Conservation (phyloP, 306 rosid genomes). For the Prunus mume region DNA sequence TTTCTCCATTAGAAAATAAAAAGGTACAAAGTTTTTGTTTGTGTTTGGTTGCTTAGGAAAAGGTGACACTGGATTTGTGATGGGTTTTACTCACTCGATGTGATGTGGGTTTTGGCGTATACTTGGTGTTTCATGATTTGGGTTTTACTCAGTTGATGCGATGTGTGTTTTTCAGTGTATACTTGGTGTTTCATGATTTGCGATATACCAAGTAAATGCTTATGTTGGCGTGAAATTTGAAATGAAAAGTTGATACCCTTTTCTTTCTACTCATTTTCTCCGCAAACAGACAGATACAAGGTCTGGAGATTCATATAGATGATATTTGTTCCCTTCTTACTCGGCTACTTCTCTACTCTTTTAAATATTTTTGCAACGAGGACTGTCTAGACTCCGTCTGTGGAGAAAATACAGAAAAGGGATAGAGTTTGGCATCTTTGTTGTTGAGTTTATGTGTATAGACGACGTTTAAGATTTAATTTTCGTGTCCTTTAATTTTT, state of each 20-base stretch:
- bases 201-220: too few species aligned
- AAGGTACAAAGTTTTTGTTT: neutral
- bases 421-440: neutral
- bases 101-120: constrained; percentile 19
- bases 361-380: too few species aligned
- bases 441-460: neutral
- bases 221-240: neutral
- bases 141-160: neutral
- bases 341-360: neutral
- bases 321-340: neutral
- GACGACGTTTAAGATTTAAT: too few species aligned
- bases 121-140: constrained; percentile 9
- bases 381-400: too few species aligned
- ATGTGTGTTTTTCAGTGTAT: too few species aligned
- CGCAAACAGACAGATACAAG: neutral
- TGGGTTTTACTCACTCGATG: neutral
- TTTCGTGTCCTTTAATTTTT: neutral
- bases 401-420: too few species aligned
- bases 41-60: neutral
- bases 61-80: constrained; percentile 6
- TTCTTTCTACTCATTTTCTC: neutral
- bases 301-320: neutral
- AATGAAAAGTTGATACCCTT: neutral
- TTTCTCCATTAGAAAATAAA: constrained; percentile 5
- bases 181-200: too few species aligned